Percentiles rank a stretch among this genome's conserved stretches.
These are phyloP conservation scores for Tremella yokohamensis DNA, from an alignment of 768 basidiomycete species.

Conservation along the genomic window DNA sequence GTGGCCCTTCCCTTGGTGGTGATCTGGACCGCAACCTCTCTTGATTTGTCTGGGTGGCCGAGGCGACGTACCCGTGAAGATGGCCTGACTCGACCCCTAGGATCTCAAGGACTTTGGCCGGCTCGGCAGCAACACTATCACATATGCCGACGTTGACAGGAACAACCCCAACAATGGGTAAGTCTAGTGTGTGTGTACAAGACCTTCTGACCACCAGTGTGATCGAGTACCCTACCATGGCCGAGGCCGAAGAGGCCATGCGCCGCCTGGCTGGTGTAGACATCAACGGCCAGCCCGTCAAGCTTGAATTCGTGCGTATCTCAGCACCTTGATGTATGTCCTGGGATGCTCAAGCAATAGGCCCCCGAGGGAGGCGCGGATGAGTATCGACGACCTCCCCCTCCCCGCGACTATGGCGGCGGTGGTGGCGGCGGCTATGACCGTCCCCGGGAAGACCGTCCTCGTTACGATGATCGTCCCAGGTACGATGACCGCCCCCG, in stretches of 20 bases:
- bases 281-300: constrained; percentile 55
- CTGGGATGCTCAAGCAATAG: constrained; percentile 19
- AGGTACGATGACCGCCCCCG: constrained; percentile 21
- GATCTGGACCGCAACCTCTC: too few species aligned
- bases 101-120: constrained; percentile 98
- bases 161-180: constrained; percentile 82
- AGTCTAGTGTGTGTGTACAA: constrained; percentile 37
- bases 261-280: constrained; percentile 81
- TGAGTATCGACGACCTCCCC: constrained; percentile 12
- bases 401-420: constrained; percentile 3
- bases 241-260: constrained; percentile 91
- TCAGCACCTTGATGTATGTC: neutral
- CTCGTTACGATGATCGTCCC: constrained; percentile 24
- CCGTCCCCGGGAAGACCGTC: constrained; percentile 20
- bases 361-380: constrained; percentile 15
- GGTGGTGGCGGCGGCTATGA: constrained; percentile 1
- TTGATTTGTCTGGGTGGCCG: neutral
- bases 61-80: neutral
- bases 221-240: constrained; percentile 81
- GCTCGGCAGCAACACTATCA: constrained; percentile 77
- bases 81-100: constrained; percentile 53
- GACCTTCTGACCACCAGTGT: constrained; percentile 57
- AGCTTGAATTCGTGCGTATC: constrained; percentile 27
- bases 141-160: constrained; percentile 91
- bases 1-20: neutral